Evolutionary conservation across 2,329 filamentous ascomycete species (phyloP), one percentile per base, ranked within the genome.

Genomic region (Phialocephala sp.): DNA sequence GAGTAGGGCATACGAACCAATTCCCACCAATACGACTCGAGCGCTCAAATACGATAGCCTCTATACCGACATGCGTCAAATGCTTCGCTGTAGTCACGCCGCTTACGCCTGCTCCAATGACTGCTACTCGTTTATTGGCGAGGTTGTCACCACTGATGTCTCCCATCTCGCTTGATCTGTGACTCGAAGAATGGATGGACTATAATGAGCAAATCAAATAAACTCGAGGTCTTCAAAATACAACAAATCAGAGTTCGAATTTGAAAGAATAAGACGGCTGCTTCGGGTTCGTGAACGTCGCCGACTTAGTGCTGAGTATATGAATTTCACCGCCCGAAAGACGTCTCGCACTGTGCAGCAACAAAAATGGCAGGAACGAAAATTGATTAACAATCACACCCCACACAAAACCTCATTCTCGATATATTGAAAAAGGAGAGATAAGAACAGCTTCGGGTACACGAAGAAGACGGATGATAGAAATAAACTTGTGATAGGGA

Each of bases 21-120:
- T 86, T 80, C 15, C 86, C 85, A 1, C 86, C 85, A n/a, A 81
- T 79, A 18, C 77, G 79, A 61, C 77, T 77, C 4, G 80, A 82
- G 62, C 86, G 78, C 67, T 88, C 85, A 68, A 84, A 87, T 0
- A 88, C 80, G 0, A 80, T 82, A 1, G 86, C 82, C 9, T 85
- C 77, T 4, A 84, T 62, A 0, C 81, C 82, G 8, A 76, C 75
- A 55, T 74, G 74, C 35, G 78, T 76, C n/a, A 85, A 75, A 75
- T 85, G 80, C 18, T 78, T 78, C 36, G 81, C 82, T 54, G 81
- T 76, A 1, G 79, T 76, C 6, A 85, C 78, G 24, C 83, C 83
- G 65, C 80, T 83, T 39, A 85, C 80, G 3, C 83, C 82, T n/a
- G 83, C 82, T 27, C 83, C 83, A 52, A 85, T 81, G 1, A 85